Base-by-base conservation (phyloP, 257 asterid genomes). In the Solanum habrochaites region DNA sequence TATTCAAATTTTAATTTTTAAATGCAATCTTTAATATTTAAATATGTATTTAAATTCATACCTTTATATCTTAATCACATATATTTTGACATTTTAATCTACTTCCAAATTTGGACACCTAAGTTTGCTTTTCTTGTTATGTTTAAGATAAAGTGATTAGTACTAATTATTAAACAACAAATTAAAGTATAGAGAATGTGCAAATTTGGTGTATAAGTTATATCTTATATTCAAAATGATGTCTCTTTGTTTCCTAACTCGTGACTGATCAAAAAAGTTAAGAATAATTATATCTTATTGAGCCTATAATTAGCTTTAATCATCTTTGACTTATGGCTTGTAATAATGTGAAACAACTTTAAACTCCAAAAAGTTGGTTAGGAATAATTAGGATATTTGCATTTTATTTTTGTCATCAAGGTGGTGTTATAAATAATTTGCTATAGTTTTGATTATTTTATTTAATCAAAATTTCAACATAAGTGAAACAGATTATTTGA, bases 381-480 rank as follows among this genome's bases (percentile, higher is more conserved):
- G 67, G 18, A 27, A 67, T 70, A 27, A 29, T 70, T 70, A 70
- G 42, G 75, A 15, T 80, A 27, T 80, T 47, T 80, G 42, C 21
- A 3, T 74, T 39, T 40, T 23, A 39, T 39, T 39, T 71, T 72
- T 35, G 47, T 72, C 3, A 71, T 5, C 9, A 35, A 15, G 29
- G 43, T 71, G 47, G 80, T 20, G 29, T 72, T 37, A 3, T 13
- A 23, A 71, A 71, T 32, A 32, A 32, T 35, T 71, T 71, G 8
- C 25, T 18, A 15, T 0, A 3, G 1, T 71, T 32, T 71, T 10
- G 1, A 71, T 71, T 71, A 32, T 4, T 32, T 71, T 35, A 32
- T 9, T 4, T 0, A 0, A 32, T 4, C 43, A 70, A 4, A 8
- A 70, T 4, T 8, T 32, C 0, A 1, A 70, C 2, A 8, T 1